Evolutionary conservation across 768 basidiomycete species (phyloP), one percentile per base, ranked within the genome.

Genomic region (Rhodosporidiobolus odoratus): DNA sequence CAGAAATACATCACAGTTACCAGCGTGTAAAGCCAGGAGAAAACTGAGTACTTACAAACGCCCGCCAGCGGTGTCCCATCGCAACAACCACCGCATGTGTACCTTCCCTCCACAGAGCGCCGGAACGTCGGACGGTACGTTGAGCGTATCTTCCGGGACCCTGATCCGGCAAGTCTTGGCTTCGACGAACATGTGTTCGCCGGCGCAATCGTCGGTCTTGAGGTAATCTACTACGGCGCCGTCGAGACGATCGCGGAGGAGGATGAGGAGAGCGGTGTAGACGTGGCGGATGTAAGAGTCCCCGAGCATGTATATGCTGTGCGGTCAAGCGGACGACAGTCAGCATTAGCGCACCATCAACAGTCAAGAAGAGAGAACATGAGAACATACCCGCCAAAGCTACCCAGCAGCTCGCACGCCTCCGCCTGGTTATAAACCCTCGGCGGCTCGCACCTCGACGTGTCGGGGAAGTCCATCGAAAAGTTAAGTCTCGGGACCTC

Each of bases 221-320:
- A 37, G 21, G 35, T 37, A 57, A 37, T 57, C 35, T 5, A 37
- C 35, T 3, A 38, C 35, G 35, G 35, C 34, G 17, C 54, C 54
- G 54, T 57, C 54, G 35, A 57, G 54, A 8, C 54, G 54, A 37
- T 23, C 54, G 35, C n/a, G 54, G 54, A 57, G 54, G 35, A 57
- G 19, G 54, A 57, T 57, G 54, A 16, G 16, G 10, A 57, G 54
- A 4, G 54, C 54, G 21, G 54, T 37, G 54, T 23, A 7, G 54
- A 57, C 38, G 54, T 57, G 54, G 2, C 54, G 54, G 25, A 25
- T 23, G 54, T 37, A 57, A 2, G 35, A 37, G 35, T 57, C 54
- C 35, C 54, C 54, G 35, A 57, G 8, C 5, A 38, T 4, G 54
- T 57, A 57, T 17, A 57, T 8, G 34, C 54, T 57, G 52, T 34